Conservation (phyloP, 1,139 yeast species). For the Meyerozyma sp. region DNA sequence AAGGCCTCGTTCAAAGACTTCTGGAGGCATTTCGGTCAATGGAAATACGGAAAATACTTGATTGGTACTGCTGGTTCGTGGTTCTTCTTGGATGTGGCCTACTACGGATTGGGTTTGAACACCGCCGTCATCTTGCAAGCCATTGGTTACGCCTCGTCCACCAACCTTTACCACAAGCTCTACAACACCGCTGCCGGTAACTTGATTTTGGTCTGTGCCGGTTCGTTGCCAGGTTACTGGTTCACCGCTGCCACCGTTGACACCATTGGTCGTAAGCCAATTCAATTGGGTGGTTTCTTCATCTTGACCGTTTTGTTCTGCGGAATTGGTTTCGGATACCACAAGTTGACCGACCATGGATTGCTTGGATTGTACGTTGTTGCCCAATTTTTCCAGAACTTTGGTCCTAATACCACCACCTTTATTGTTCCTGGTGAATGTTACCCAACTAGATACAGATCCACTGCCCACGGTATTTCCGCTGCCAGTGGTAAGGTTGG, state of each 20-base stretch:
- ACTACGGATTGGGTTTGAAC: slow-evolving; percentile 83
- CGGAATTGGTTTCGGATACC: slow-evolving; percentile 74
- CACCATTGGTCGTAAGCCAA: slow-evolving; percentile 73
- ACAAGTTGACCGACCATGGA: slow-evolving; percentile 55
- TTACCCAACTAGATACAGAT: slow-evolving; percentile 96
- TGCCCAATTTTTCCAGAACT: slow-evolving; percentile 81
- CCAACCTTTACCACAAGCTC: slow-evolving; percentile 57
- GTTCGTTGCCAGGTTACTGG: slow-evolving; percentile 93
- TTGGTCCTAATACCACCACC: slow-evolving; percentile 95
- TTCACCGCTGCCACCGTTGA: slow-evolving; percentile 71
- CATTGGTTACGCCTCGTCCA: slow-evolving; percentile 68
- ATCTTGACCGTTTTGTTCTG: slow-evolving; percentile 65
- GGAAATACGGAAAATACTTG: slow-evolving; percentile 82
- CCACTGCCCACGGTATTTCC: slow-evolving; percentile 96
- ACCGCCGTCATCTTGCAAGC: slow-evolving; percentile 76
- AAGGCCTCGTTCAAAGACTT: slow-evolving; percentile 60
- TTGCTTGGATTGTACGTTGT: slow-evolving; percentile 69
- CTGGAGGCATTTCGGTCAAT: slow-evolving; percentile 68
- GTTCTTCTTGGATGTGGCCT: slow-evolving; percentile 95
- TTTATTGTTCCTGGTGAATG: slow-evolving; percentile 95
- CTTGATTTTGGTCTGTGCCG: slow-evolving; percentile 84
- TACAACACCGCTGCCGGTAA: slow-evolving; percentile 84
- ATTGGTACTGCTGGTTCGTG: slow-evolving; percentile 95
- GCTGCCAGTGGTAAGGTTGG: slow-evolving; percentile 97
- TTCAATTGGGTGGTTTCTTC: slow-evolving; percentile 70